Conservation (phyloP, 2,329 filamentous ascomycete genomes). For the Ceratocystis alfenasii region DNA sequence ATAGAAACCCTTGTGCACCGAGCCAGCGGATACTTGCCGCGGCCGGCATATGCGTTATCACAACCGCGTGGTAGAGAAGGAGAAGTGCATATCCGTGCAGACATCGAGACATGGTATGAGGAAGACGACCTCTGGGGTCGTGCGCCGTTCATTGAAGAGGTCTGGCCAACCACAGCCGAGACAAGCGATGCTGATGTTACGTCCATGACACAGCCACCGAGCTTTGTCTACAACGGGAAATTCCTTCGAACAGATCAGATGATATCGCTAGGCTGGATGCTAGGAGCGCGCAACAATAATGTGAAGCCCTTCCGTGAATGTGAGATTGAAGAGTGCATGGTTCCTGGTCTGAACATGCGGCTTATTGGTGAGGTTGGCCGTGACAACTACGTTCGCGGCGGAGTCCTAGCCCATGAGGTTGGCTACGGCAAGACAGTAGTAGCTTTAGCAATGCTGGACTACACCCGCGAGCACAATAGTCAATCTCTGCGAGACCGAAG, state of each 20-base stretch:
- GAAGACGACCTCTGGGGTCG: neutral
- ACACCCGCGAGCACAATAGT: conserved; percentile 25
- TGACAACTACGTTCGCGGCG: conserved; percentile 28
- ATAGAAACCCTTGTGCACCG: conserved; percentile 23
- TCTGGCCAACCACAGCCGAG: neutral
- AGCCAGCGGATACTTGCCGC: conserved; percentile 22
- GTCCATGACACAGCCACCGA: conserved; percentile 18
- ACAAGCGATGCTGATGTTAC: neutral
- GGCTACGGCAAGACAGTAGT: conserved; percentile 37
- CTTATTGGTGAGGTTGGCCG: conserved; percentile 28
- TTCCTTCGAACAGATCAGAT: conserved; percentile 25
- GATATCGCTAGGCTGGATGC: conserved; percentile 26
- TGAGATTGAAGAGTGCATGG: conserved; percentile 32
- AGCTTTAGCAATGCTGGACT: conserved; percentile 31
- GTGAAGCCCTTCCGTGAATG: conserved; percentile 25
- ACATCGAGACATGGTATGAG: conserved; percentile 14
- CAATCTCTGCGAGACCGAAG: conserved; percentile 24
- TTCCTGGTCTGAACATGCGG: conserved; percentile 29
- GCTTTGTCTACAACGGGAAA: conserved; percentile 21
- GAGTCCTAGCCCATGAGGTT: conserved; percentile 35
- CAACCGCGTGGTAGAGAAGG: neutral
- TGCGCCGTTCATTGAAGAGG: conserved; percentile 13
- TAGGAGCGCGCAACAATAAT: conserved; percentile 23
- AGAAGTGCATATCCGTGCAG: neutral
- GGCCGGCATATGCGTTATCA: neutral